These are phyloP conservation scores for Mycena polygramma DNA, from an alignment of 768 basidiomycete genomes.

Conservation along the genomic window DNA sequence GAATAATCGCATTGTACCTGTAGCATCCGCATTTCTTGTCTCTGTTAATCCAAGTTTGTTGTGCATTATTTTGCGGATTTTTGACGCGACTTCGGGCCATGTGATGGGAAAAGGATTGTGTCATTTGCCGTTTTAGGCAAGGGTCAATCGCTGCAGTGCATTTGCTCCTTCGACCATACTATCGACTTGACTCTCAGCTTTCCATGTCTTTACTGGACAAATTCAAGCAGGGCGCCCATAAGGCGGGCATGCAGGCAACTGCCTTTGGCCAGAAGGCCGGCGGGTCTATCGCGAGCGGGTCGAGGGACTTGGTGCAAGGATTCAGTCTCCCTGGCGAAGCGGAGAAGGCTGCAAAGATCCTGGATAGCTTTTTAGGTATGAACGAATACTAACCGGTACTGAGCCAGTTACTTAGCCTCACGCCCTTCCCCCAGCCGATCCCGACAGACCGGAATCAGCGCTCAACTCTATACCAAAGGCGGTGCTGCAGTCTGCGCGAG, in stretches of 20 bases:
- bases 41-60: background rate
- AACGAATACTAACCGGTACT: slow-evolving; percentile 12
- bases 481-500: slow-evolving; percentile 90
- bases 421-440: slow-evolving; percentile 73
- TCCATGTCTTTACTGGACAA: slow-evolving; percentile 77
- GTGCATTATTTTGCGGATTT: background rate
- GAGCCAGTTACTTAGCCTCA: slow-evolving; percentile 25
- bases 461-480: slow-evolving; percentile 95
- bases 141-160: background rate
- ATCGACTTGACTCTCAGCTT: background rate
- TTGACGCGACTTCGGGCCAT: background rate
- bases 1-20: slow-evolving; percentile 16
- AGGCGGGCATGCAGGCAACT: slow-evolving; percentile 85
- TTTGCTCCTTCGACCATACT: background rate
- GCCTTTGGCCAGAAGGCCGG: slow-evolving; percentile 75
- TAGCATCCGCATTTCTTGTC: slow-evolving; percentile 4
- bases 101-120: background rate
- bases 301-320: slow-evolving; percentile 83
- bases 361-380: slow-evolving; percentile 90
- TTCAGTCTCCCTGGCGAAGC: slow-evolving; percentile 94
- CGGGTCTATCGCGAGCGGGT: slow-evolving; percentile 77
- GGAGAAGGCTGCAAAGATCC: slow-evolving; percentile 93
- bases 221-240: slow-evolving; percentile 83
- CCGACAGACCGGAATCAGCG: slow-evolving; percentile 87
- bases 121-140: slow-evolving; percentile 2